phyloP scores from a whole-genome alignment of 1,284 basidiomycete genomes.

The Puccinia novopanici region DNA sequence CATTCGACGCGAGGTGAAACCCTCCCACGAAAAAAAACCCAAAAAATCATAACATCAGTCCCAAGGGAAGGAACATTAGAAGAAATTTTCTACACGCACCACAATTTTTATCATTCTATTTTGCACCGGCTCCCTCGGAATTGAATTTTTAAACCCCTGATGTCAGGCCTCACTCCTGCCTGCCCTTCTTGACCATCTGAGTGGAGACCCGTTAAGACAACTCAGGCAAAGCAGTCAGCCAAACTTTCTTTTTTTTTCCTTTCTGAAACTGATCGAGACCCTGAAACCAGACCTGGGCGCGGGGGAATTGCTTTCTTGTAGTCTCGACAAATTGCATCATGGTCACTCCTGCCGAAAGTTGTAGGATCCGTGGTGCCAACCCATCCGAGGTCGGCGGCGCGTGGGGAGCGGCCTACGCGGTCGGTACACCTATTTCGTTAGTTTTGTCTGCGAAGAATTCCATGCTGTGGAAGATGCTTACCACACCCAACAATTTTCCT shows the following conservation, averaged over 20 bases:
- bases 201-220: background rate
- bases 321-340: constrained; percentile 10
- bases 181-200: background rate
- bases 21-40: background rate
- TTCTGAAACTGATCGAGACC: constrained; percentile 13
- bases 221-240: background rate
- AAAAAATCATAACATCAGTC: background rate
- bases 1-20: background rate
- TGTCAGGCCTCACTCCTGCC: constrained; percentile 4
- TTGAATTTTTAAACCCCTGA: constrained; percentile 8
- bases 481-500: background rate
- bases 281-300: background rate
- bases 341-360: constrained; percentile 17
- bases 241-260: background rate
- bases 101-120: background rate
- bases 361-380: background rate
- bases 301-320: background rate
- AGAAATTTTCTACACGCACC: background rate
- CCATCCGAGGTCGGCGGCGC: constrained; percentile 45
- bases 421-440: constrained; percentile 49
- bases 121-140: background rate
- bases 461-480: background rate
- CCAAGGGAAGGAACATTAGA: too few species aligned
- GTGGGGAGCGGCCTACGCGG: constrained; percentile 50
- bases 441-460: background rate